These are phyloP conservation scores for Papiliotrema flavescens DNA, from an alignment of 1,284 basidiomycete species.

Conservation along the genomic window DNA sequence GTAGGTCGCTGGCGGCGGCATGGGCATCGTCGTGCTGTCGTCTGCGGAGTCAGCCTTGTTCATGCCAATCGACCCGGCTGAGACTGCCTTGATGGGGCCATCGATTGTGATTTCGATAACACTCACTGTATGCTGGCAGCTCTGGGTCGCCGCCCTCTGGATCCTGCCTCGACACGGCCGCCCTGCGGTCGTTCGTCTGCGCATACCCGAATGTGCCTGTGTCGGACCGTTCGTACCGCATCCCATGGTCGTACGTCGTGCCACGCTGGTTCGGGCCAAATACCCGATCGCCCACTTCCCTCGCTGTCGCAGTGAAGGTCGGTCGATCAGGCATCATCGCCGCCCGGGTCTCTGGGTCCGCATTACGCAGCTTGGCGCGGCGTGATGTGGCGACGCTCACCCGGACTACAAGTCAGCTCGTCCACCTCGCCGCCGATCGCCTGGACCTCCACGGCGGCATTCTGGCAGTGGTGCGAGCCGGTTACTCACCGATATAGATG, in stretches of 20 bases:
- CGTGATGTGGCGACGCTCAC: background rate
- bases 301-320: constrained; percentile 1
- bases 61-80: too few relatives aligned
- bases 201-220: too few relatives aligned
- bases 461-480: background rate
- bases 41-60: background rate
- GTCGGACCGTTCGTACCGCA: background rate
- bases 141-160: background rate
- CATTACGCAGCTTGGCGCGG: too few relatives aligned
- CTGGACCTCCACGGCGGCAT: too few relatives aligned
- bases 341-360: background rate
- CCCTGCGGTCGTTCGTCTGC: background rate
- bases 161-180: background rate
- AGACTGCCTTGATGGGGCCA: too few relatives aligned
- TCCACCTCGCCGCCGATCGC: too few relatives aligned
- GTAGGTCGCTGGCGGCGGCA: background rate
- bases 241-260: background rate
- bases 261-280: background rate
- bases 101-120: too few relatives aligned
- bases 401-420: background rate
- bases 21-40: background rate
- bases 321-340: background rate
- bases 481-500: background rate
- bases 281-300: constrained; percentile 1
- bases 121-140: constrained; percentile 3